Evolutionary conservation across 1,284 basidiomycete genomes (phyloP).

Genomic region (Polyporus tsugae): DNA sequence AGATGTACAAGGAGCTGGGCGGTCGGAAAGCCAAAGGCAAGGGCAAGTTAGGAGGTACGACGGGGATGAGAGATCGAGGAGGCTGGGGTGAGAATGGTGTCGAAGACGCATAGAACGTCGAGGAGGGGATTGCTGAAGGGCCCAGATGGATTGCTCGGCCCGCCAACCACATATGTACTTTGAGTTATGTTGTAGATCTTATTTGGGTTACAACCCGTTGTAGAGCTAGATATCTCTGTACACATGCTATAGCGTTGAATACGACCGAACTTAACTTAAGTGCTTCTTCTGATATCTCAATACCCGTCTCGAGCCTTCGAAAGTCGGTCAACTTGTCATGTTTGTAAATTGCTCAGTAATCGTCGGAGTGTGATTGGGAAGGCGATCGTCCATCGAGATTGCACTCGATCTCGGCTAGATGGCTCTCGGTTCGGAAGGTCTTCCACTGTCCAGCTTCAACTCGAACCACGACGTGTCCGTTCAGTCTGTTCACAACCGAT

Average conservation of each 20-base stretch:
- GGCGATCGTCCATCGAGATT: constrained; percentile 20
- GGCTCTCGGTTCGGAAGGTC: not conserved
- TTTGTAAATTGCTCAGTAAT: not conserved
- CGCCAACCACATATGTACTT: not conserved
- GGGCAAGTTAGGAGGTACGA: constrained; percentile 67
- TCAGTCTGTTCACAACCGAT: not conserved
- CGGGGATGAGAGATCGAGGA: constrained; percentile 63
- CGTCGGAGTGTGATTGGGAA: constrained; percentile 18
- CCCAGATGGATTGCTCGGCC: not conserved
- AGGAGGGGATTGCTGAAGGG: constrained; percentile 4
- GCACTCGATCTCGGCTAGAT: constrained; percentile 23
- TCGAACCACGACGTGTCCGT: constrained; percentile 1
- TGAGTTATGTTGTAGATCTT: constrained; percentile 12
- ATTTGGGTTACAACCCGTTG: constrained; percentile 9
- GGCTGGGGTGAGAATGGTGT: constrained; percentile 37
- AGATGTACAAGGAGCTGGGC: constrained; percentile 88
- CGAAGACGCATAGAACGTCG: constrained; percentile 22
- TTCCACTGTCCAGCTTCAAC: not conserved
- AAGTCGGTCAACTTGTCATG: not conserved
- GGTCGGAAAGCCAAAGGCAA: constrained; percentile 78
- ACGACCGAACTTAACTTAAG: not conserved
- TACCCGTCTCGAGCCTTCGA: not conserved
- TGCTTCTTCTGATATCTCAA: not conserved
- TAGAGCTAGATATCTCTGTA: constrained; percentile 24
- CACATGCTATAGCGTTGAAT: not conserved